phyloP scores from a whole-genome alignment of 1,284 basidiomycete species.

The Cutaneotrichosporon dermatis region DNA sequence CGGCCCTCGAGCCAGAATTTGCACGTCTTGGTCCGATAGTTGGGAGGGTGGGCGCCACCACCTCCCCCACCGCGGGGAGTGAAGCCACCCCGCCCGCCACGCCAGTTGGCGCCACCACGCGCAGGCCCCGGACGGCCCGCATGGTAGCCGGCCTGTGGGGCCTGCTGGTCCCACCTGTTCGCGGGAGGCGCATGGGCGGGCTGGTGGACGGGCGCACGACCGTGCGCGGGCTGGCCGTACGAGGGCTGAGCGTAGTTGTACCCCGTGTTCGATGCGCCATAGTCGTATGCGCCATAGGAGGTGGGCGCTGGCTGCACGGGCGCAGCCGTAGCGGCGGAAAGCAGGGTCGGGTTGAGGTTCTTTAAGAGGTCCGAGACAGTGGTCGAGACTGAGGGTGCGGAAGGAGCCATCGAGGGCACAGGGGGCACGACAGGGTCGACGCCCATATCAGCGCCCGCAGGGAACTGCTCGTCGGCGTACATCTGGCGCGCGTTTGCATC shows the following conservation, averaged over 20 bases:
- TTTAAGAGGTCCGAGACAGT: constrained; percentile 3
- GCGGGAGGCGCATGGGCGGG: not conserved
- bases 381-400: not conserved
- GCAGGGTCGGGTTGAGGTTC: constrained; percentile 3
- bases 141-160: too few species aligned
- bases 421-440: too few species aligned
- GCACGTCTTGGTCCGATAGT: not conserved
- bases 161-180: not conserved
- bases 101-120: not conserved
- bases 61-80: not conserved
- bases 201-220: not conserved
- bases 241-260: not conserved
- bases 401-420: not conserved
- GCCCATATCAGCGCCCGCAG: too few species aligned
- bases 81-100: not conserved
- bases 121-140: too few species aligned
- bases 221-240: not conserved
- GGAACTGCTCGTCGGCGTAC: not conserved
- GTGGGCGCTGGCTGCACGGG: not conserved
- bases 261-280: not conserved
- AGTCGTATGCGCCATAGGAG: not conserved
- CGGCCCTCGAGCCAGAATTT: not conserved
- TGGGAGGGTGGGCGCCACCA: not conserved
- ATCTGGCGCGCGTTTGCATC: constrained; percentile 9
- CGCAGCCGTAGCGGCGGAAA: not conserved